Base-by-base conservation (phyloP, 352 stramenopile species). In the Phytophthora nicotianae region DNA sequence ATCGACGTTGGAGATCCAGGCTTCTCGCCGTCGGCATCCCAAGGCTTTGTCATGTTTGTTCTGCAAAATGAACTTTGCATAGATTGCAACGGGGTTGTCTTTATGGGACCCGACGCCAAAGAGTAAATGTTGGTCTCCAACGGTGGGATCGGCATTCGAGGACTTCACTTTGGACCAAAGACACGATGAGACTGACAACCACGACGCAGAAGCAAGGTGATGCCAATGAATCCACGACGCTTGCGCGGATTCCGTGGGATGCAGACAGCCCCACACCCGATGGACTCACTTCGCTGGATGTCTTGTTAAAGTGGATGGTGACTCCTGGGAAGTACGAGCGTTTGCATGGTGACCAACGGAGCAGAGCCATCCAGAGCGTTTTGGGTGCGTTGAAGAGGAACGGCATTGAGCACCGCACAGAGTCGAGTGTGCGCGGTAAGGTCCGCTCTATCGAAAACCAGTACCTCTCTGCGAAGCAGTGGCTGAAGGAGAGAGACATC, bases 251-350 rank as follows among this genome's bases (percentile, higher is more conserved):
- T 16, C 40, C 60, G 23, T 70, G 65, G 60, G 60, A 70, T 48
- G 43, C 21, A 8, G 67, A 75, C 52, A 56, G 35, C 14, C 16
- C 40, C 5, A 38, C 47, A 14, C 33, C 50, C 14, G 37, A 33
- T 42, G 64, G 52, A 5, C 50, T 27, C 23, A 65, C 52, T 0
- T 80, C 71, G 16, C 50, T 68, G 26, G 64, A 79, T 16, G 45
- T 83, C 16, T 26, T 83, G 47, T 32, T 78, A 13, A 37, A n/a
- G 57, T 83, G 71, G 68, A 48, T 83, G 16, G 46, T 38, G 23
- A 55, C 57, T 7, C 41, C 56, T 10, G 65, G 69, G n/a, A 75
- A 74, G 58, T 80, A 70, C 40, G 47, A 56, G 35, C 68, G 60
- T 35, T 73, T 74, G 51, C 19, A 59, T 42, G 38, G 26, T 19